Base-by-base conservation (phyloP, 2,329 filamentous ascomycete genomes). In the Trichoderma sp. region DNA sequence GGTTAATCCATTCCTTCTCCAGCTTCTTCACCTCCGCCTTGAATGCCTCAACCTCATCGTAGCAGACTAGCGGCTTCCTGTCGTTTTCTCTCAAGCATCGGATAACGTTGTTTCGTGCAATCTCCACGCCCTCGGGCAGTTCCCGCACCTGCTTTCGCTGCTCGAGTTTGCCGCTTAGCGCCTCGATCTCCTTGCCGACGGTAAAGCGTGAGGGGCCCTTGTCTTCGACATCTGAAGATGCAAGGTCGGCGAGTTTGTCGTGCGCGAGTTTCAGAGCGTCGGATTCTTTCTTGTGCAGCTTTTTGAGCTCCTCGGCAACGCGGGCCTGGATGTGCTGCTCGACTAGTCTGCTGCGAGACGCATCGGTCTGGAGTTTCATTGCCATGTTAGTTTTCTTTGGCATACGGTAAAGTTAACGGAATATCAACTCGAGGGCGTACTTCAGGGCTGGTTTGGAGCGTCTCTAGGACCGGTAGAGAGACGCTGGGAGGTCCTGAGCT, bases 311-410 rank as follows among this genome's bases (percentile, higher is more conserved):
- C 75, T 89, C 86, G 76, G 91, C 89, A 70, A 97, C 93, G 80
- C 95, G 94, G 78, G 88, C 84, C 83, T 97, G 94, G 80, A 97
- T 90, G 76, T 95, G 91, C 72, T 96, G 89, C 83, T 98, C 95
- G 79, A 93, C 83, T 77, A 90, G 85, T 82, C 92, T 92, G 76
- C 91, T 87, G 78, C 95, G 94, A 73, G 93, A 94, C 70, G 90
- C 89, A 83, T 98, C 94, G 81, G 91, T 95, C 95, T 98, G 72
- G 10, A 24, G 7, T 26, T 43, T 18, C n/a, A 61, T 24, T 61
- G 61, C 21, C 24, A 58, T 14, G 34, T 65, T 66, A 69, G 61
- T 58, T 21, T 61, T 55, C 21, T 34, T 43, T 18, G 37, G 37
- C 2, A 46, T 24, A 39, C 30, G 13, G 32, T 18, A 7, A 11